Percentiles rank a stretch among this genome's conserved stretches.
phyloP scores from a whole-genome alignment of 2,329 filamentous ascomycete genomes.

The Aspergillus ibericus region DNA sequence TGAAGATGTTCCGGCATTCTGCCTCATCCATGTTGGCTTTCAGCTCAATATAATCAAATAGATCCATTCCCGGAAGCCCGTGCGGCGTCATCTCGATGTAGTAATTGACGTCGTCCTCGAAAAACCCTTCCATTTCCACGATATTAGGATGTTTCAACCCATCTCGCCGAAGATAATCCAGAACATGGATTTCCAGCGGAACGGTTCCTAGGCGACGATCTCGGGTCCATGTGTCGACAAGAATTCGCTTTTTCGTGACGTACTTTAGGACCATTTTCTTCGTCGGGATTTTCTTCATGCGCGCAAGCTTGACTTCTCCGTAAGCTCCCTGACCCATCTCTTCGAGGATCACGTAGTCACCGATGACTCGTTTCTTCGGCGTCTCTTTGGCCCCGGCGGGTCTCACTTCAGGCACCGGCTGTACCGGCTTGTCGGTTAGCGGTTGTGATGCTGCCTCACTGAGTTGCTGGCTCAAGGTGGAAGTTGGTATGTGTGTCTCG shows the following conservation, averaged over 20 bases:
- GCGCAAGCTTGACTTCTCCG: constrained; percentile 91
- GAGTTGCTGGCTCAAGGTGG: constrained; percentile 53
- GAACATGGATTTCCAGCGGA: constrained; percentile 91
- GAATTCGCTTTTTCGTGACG: constrained; percentile 92
- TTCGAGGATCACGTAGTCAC: constrained; percentile 88
- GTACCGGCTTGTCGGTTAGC: constrained; percentile 43
- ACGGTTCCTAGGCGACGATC: constrained; percentile 92
- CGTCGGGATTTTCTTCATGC: constrained; percentile 72
- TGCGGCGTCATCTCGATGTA: constrained; percentile 98
- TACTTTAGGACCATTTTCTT: constrained; percentile 95
- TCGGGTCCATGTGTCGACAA: constrained; percentile 97
- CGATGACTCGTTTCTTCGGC: constrained; percentile 74
- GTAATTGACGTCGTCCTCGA: constrained; percentile 72
- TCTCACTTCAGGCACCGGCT: constrained; percentile 34
- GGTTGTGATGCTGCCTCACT: constrained; percentile 51
- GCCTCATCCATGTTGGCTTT: constrained; percentile 93
- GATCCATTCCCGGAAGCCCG: constrained; percentile 92
- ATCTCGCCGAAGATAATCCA: constrained; percentile 84
- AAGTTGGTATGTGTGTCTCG: constrained; percentile 43
- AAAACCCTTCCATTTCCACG: constrained; percentile 69
- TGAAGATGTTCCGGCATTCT: constrained; percentile 92
- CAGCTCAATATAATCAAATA: constrained; percentile 98
- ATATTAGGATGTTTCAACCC: constrained; percentile 65
- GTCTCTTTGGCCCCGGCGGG: constrained; percentile 29
- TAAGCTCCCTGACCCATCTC: constrained; percentile 99